Percentiles rank a stretch among this genome's conserved stretches.
phyloP scores from a whole-genome alignment of 345 rosid species.

The Salix caprea region DNA sequence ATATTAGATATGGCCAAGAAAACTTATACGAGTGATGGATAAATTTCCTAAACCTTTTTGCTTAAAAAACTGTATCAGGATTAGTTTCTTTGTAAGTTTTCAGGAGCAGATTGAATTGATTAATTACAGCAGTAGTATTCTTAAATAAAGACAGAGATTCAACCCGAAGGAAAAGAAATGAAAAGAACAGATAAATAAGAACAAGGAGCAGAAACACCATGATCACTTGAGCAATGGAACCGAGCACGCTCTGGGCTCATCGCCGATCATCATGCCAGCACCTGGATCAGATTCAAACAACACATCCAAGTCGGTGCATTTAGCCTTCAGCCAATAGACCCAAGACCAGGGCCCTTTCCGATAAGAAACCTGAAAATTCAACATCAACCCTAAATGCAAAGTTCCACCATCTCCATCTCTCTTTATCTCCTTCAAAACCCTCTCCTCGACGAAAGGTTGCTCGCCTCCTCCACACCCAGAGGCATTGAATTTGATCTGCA shows the following conservation, averaged over 20 bases:
- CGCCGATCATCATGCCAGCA: slow-evolving; percentile 1
- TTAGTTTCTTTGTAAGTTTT: no score
- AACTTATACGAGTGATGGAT: no score
- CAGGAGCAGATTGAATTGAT: no score
- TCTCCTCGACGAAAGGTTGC: slow-evolving; percentile 18
- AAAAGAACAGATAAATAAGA: background rate
- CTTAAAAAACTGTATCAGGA: no score
- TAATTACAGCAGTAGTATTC: no score
- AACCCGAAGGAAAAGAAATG: background rate
- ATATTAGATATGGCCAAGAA: no score
- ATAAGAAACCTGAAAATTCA: slow-evolving; percentile 18
- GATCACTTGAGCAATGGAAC: slow-evolving; percentile 16
- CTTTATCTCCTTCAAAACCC: slow-evolving; percentile 20
- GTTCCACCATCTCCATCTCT: slow-evolving; percentile 13
- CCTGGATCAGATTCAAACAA: slow-evolving; percentile 7
- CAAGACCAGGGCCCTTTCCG: slow-evolving; percentile 27
- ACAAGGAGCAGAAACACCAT: background rate
- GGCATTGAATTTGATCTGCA: slow-evolving; percentile 11
- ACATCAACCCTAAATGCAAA: background rate
- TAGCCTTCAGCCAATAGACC: slow-evolving; percentile 23
- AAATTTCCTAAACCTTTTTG: no score
- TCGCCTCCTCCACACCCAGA: slow-evolving; percentile 19
- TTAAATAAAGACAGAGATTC: no score
- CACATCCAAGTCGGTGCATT: slow-evolving; percentile 9
- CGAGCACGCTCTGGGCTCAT: slow-evolving; percentile 13